These are phyloP conservation scores for Iris macrosiphon DNA, from an alignment of 106 monocot genomes.

Conservation along the genomic window DNA sequence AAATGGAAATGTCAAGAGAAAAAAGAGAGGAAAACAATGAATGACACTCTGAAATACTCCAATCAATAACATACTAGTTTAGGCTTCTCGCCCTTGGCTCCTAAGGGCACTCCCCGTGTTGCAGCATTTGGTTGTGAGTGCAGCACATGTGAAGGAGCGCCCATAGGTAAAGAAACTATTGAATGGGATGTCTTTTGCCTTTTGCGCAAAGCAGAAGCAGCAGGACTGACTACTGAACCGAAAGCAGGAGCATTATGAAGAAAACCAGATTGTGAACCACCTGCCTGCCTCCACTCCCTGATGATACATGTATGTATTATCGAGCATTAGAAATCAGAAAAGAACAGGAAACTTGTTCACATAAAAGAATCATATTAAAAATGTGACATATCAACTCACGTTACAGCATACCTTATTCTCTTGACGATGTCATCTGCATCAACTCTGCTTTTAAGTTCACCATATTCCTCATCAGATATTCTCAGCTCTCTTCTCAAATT, in stretches of 20 bases:
- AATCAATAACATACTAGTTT: slow-evolving; percentile 68
- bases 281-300: slow-evolving; percentile 56
- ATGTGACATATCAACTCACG: too few relatives aligned
- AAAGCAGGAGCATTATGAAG: slow-evolving; percentile 29
- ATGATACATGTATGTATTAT: neutral
- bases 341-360: too few relatives aligned
- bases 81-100: slow-evolving; percentile 67
- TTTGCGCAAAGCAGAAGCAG: slow-evolving; percentile 45
- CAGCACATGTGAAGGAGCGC: slow-evolving; percentile 45
- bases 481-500: slow-evolving; percentile 76
- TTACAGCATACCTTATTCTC: slow-evolving; percentile 56
- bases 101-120: slow-evolving; percentile 48
- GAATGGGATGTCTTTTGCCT: too few relatives aligned
- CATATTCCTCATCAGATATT: slow-evolving; percentile 71
- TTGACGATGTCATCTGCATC: slow-evolving; percentile 65
- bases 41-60: slow-evolving; percentile 54
- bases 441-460: slow-evolving; percentile 53
- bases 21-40: too few relatives aligned
- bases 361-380: too few relatives aligned
- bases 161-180: too few relatives aligned
- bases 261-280: slow-evolving; percentile 34
- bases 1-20: too few relatives aligned
- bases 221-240: slow-evolving; percentile 40
- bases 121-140: slow-evolving; percentile 34
- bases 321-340: too few relatives aligned